Conservation (phyloP, 1,139 yeast genomes). For the Lodderomyces metapsilosis region DNA sequence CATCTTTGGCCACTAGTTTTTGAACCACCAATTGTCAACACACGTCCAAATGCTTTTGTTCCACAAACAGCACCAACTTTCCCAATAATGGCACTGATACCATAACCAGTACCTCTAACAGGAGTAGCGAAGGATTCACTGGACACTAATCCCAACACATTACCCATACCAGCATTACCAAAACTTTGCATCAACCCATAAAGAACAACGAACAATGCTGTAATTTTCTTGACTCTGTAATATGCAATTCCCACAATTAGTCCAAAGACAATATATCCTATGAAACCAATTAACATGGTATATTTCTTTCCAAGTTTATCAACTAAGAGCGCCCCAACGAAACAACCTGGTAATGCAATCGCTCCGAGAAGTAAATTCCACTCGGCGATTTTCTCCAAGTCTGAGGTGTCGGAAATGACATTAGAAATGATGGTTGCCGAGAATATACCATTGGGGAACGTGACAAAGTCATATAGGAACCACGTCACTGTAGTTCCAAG, state of each 20-base stretch:
- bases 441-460: conserved; percentile 53
- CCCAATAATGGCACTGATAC: conserved; percentile 49
- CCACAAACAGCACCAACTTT: conserved; percentile 54
- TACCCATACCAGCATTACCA: conserved; percentile 79
- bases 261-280: conserved; percentile 48
- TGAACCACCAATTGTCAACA: conserved; percentile 20
- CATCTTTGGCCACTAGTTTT: conserved; percentile 27
- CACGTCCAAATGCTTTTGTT: conserved; percentile 44
- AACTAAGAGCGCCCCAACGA: conserved; percentile 42
- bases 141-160: conserved; percentile 66
- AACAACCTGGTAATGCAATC: conserved; percentile 47
- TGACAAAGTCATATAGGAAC: conserved; percentile 54
- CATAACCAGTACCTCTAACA: conserved; percentile 65
- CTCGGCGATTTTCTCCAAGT: conserved; percentile 44
- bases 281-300: conserved; percentile 45
- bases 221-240: conserved; percentile 37
- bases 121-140: conserved; percentile 75
- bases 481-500: conserved; percentile 47
- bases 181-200: conserved; percentile 44
- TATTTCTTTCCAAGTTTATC: conserved; percentile 47
- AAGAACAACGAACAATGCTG: conserved; percentile 44
- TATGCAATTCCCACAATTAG: conserved; percentile 49
- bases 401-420: conserved; percentile 22
- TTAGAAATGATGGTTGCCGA: conserved; percentile 44
- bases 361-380: conserved; percentile 47